Percentiles rank a stretch among this genome's conserved stretches.
These are phyloP conservation scores for Solanum chilense DNA, from an alignment of 257 asterid species.

Conservation along the genomic window DNA sequence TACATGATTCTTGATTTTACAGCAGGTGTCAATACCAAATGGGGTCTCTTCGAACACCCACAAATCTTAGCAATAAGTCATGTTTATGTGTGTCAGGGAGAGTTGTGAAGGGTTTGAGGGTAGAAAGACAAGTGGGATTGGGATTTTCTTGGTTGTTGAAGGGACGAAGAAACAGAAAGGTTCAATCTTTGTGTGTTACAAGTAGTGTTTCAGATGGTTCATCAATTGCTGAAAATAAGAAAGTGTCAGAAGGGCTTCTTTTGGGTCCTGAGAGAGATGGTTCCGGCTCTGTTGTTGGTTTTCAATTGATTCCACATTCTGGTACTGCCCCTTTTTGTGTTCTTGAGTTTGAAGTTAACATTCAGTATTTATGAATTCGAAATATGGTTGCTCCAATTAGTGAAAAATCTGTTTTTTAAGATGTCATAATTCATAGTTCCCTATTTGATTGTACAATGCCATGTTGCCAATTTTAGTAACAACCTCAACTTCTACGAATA, in stretches of 20 bases:
- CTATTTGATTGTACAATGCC: background rate
- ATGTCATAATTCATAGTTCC: background rate
- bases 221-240: background rate
- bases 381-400: background rate
- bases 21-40: conserved; percentile 6
- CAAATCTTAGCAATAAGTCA: conserved; percentile 7
- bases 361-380: background rate
- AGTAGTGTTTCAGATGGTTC: conserved; percentile 20
- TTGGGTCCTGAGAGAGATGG: conserved; percentile 45
- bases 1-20: background rate
- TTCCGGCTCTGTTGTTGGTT: conserved; percentile 56
- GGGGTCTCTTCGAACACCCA: conserved; percentile 41
- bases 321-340: conserved; percentile 22
- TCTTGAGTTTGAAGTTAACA: background rate
- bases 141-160: conserved; percentile 23
- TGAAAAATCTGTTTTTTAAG: background rate
- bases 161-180: conserved; percentile 14
- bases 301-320: conserved; percentile 56
- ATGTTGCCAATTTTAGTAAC: background rate
- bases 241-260: conserved; percentile 13
- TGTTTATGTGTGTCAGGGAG: background rate
- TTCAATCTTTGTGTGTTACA: conserved; percentile 19
- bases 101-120: background rate
- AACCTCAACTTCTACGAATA: background rate
- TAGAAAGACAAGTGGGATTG: conserved; percentile 38